Evolutionary conservation across 805 yeast species (phyloP).

Genomic region (Nakazawaea pomicola): DNA sequence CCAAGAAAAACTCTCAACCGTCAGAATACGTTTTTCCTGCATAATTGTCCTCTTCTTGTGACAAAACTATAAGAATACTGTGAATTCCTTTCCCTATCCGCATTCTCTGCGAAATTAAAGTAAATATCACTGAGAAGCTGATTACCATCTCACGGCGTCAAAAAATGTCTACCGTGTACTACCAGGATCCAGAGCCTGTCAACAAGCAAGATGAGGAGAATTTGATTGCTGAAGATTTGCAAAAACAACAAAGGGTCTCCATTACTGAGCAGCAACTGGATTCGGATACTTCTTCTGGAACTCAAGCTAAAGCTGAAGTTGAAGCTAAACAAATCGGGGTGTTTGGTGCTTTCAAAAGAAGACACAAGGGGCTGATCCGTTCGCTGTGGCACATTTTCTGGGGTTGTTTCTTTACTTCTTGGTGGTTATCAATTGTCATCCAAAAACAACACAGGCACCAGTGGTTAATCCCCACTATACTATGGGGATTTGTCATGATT

Average conservation of each 20-base stretch:
- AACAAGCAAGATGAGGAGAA: neutral
- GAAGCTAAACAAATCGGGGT: neutral
- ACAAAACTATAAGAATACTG: too few species aligned
- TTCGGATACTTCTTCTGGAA: neutral
- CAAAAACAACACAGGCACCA: constrained; percentile 35
- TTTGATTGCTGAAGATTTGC: neutral
- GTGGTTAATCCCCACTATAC: constrained; percentile 42
- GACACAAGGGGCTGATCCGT: neutral
- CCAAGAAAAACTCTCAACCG: too few species aligned
- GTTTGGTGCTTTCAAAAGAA: neutral
- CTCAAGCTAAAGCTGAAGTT: neutral
- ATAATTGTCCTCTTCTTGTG: too few species aligned
- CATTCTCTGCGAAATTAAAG: too few species aligned
- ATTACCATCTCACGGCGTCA: too few species aligned
- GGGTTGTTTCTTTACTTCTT: constrained; percentile 13
- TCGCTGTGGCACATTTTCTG: neutral
- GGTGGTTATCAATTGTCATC: constrained; percentile 39
- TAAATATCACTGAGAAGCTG: too few species aligned
- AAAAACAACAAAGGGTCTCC: neutral
- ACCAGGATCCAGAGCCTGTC: too few species aligned
- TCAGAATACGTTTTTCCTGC: too few species aligned
- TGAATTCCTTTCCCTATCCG: too few species aligned
- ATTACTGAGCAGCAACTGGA: neutral
- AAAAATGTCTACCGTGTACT: too few species aligned
- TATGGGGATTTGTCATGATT: constrained; percentile 37